Evolutionary conservation across 108 stramenopile species (phyloP).

Genomic region (Cyclotella kingstonii): DNA sequence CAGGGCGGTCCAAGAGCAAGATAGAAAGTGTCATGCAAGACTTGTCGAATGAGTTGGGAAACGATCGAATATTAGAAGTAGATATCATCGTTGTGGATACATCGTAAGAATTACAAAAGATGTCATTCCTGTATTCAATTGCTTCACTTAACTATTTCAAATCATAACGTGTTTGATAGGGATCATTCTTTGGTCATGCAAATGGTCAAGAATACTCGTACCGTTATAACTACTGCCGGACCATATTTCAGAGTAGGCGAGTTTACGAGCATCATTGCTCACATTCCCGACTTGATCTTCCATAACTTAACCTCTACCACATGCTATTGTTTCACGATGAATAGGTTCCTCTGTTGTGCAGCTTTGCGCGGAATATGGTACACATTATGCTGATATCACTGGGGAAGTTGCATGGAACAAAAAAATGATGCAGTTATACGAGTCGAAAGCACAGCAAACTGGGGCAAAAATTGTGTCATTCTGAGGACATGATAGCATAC

Average conservation of each 20-base stretch:
- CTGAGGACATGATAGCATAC: constrained; percentile 88
- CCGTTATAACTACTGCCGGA: constrained; percentile 85
- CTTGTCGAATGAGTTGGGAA: constrained; percentile 39
- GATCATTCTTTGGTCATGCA: constrained; percentile 53
- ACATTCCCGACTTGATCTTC: neutral
- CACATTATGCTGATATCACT: constrained; percentile 91
- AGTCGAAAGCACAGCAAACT: constrained; percentile 46
- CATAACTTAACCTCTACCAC: neutral
- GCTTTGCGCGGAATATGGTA: constrained; percentile 75
- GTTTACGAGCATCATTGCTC: neutral
- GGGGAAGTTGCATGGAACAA: constrained; percentile 88
- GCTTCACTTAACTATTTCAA: neutral
- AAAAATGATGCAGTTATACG: constrained; percentile 64
- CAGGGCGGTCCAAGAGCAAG: constrained; percentile 59
- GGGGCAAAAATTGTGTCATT: constrained; percentile 76
- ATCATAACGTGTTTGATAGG: constrained; percentile 16
- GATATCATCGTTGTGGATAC: constrained; percentile 61
- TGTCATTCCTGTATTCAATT: neutral
- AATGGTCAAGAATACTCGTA: constrained; percentile 73
- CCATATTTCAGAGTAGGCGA: constrained; percentile 81
- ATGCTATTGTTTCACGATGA: neutral
- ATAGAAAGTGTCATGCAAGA: constrained; percentile 31
- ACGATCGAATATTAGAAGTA: constrained; percentile 33
- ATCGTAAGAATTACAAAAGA: constrained; percentile 10
- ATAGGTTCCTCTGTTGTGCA: constrained; percentile 54